Conservation (phyloP, 2,329 filamentous ascomycete species). For the Penicillium sp. region DNA sequence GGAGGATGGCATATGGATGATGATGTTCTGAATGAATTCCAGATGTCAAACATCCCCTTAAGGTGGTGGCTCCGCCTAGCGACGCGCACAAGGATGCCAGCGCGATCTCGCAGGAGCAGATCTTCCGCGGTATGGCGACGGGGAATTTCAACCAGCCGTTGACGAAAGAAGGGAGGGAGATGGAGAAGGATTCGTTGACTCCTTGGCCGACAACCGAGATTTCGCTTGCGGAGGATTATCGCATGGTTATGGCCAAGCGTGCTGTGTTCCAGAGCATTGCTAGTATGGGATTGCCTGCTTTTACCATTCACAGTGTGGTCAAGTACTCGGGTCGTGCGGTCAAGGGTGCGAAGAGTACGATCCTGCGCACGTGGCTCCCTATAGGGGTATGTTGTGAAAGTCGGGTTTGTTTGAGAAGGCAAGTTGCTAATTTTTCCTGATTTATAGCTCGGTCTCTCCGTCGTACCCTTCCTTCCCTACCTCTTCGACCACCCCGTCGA, state of each 20-base stretch:
- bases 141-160: conserved; percentile 31
- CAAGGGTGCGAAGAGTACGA: conserved; percentile 76
- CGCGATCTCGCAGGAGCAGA: conserved; percentile 31
- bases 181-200: conserved; percentile 27
- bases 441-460: conserved; percentile 61
- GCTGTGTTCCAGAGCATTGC: conserved; percentile 89
- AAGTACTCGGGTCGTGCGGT: conserved; percentile 84
- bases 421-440: conserved; percentile 3
- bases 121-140: conserved; percentile 39
- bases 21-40: too few species aligned
- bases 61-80: conserved; percentile 70
- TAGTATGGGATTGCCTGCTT: conserved; percentile 89
- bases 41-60: too few species aligned
- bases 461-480: conserved; percentile 80
- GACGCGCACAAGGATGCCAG: conserved; percentile 48
- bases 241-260: conserved; percentile 86
- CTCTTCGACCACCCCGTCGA: conserved; percentile 94
- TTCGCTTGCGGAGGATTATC: conserved; percentile 81
- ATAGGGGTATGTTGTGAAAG: conserved; percentile 69
- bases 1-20: too few species aligned
- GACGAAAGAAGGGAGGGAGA: conserved; percentile 9
- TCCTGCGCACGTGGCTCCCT: conserved; percentile 79
- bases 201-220: conserved; percentile 52
- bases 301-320: conserved; percentile 92
- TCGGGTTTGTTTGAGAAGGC: too few species aligned